Base-by-base conservation (phyloP, 2,329 filamentous ascomycete species). In the Phaeophleospora eucalypticola region DNA sequence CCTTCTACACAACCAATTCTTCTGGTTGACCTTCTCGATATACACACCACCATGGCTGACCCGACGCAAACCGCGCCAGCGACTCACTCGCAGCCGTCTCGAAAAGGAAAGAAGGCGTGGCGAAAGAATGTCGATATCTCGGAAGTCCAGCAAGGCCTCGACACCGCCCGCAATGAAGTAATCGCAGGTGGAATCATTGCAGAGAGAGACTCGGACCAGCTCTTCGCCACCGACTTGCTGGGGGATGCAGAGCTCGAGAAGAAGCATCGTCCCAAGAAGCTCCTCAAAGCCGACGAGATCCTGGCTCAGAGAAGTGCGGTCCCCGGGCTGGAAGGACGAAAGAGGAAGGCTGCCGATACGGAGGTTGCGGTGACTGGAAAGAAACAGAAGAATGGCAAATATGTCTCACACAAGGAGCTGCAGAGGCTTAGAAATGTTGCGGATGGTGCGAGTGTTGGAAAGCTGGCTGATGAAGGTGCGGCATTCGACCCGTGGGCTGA, bases 71-170 rank as follows among this genome's bases (percentile, higher is more conserved):
- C 76, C 29, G 85, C 87, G 15, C 90, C 89, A 9, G 82, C 84
- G 53, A 88, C 94, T 58, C 83, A 85, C 71, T 89, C 81, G 54
- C 93, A 98, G 69, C 82, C 89, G 19, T 97, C 91, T 4, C 80
- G 93, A 65, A 98, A 98, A 68, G 93, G 94, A 61, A 97, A 97
- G 72, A 97, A 95, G 74, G 91, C 93, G 24, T 98, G 93, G 93
- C 81, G 93, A 65, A 98, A 97, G 70, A 95, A 98, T 72, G 89
- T 98, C 68, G 89, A 98, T 70, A 81, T 97, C 52, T 85, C 87
- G 20, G 84, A 95, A 53, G 81, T 98, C 19, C 80, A 91, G 61
- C 73, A 85, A 44, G 93, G 93, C 51, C 80, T 98, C 27, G 84
- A 89, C 53, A 79, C 86, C 62, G 74, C 94, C 57, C 89, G 93